These are phyloP conservation scores for Thielaviopsis populi DNA, from an alignment of 2,329 filamentous ascomycete genomes.

Conservation along the genomic window DNA sequence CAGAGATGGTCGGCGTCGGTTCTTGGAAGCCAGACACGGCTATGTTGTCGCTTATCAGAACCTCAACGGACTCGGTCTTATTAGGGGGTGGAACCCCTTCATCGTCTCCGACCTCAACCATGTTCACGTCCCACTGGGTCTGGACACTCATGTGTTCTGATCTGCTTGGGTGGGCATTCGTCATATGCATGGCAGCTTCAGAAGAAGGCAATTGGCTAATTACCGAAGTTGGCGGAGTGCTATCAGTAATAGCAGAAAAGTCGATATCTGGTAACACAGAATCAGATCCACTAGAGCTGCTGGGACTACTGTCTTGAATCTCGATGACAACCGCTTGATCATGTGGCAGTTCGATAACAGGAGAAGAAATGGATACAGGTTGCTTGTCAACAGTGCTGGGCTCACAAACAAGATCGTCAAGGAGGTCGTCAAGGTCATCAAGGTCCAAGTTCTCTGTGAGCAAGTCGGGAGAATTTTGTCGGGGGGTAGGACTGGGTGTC, in stretches of 20 bases:
- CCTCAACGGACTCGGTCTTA: not conserved
- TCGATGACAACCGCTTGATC: not conserved
- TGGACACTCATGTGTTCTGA: not conserved
- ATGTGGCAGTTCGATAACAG: not conserved
- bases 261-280: not conserved
- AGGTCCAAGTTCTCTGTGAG: not conserved
- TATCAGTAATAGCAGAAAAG: not conserved
- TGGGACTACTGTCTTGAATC: not conserved
- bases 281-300: not conserved
- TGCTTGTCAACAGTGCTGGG: not conserved
- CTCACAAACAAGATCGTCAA: not conserved
- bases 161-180: not conserved
- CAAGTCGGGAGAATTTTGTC: not conserved
- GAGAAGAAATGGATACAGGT: not conserved
- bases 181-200: not conserved
- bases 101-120: not conserved
- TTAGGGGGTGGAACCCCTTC: not conserved
- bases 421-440: not conserved
- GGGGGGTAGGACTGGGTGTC: not conserved
- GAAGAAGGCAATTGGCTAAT: not conserved
- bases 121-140: conserved; percentile 12
- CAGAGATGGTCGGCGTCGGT: not conserved
- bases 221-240: conserved; percentile 1
- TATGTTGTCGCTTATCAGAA: not conserved
- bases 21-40: not conserved